A percentile compares a stretch with the other conserved stretches of the same genome.
These are phyloP conservation scores for Phytomonas francai DNA, from an alignment of 208 protist species.

Conservation along the genomic window DNA sequence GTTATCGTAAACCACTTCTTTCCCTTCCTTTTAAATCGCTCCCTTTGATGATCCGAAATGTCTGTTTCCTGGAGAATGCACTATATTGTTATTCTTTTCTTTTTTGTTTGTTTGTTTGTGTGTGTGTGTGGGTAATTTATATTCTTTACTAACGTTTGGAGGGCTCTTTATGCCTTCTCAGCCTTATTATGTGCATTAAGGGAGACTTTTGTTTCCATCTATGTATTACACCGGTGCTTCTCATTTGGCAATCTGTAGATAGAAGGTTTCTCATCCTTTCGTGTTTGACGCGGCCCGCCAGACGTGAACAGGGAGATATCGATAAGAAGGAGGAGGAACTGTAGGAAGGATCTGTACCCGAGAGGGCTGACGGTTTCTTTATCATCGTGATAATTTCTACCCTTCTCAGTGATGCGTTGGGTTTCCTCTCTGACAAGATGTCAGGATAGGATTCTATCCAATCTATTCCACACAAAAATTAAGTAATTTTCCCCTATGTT, in stretches of 20 bases:
- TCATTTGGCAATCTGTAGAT: too few relatives aligned
- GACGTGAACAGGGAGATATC: too few relatives aligned
- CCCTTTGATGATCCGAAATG: too few relatives aligned
- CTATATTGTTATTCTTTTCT: constrained; percentile 5
- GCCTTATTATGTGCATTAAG: background rate
- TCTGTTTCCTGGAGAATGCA: too few relatives aligned
- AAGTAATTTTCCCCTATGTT: background rate
- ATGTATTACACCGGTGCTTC: background rate
- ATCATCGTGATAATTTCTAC: background rate
- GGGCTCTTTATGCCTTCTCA: background rate
- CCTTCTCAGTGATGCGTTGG: background rate
- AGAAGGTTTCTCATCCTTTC: too few relatives aligned
- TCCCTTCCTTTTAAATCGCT: background rate
- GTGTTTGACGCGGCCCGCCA: too few relatives aligned
- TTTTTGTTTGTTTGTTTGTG: constrained; percentile 6
- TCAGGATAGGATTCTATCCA: background rate
- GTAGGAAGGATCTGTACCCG: too few relatives aligned
- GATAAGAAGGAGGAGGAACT: too few relatives aligned
- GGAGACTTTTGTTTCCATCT: constrained; percentile 4
- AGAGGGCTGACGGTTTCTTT: too few relatives aligned
- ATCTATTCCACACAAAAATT: background rate
- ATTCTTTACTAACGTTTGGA: constrained; percentile 9
- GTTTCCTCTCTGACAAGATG: background rate
- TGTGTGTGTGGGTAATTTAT: background rate
- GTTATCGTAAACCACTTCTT: constrained; percentile 12